phyloP scores from a whole-genome alignment of 495 filamentous ascomycete species.

The Alectoria sarmentosa region DNA sequence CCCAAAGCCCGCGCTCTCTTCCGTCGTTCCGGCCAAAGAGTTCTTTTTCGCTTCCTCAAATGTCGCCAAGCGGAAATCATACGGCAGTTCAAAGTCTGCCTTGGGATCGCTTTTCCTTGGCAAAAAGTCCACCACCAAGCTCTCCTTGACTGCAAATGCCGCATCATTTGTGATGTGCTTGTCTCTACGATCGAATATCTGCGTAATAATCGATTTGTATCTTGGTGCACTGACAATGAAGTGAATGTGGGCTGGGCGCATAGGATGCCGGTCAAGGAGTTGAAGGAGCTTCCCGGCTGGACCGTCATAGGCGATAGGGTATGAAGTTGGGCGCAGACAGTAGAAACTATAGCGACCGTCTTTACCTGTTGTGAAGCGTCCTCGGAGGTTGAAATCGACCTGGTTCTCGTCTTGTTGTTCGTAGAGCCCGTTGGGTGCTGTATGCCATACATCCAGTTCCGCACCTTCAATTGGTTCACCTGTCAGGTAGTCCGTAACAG shows the following conservation, averaged over 20 bases:
- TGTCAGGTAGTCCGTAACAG: conserved; percentile 49
- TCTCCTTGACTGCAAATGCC: conserved; percentile 75
- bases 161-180: conserved; percentile 57
- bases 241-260: conserved; percentile 79
- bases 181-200: conserved; percentile 64
- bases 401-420: conserved; percentile 70
- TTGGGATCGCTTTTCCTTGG: conserved; percentile 51
- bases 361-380: conserved; percentile 59
- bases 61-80: conserved; percentile 38
- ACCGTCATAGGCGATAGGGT: conserved; percentile 64
- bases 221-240: conserved; percentile 55
- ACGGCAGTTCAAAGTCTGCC: conserved; percentile 61
- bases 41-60: conserved; percentile 25
- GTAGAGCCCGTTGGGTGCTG: conserved; percentile 70
- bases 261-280: conserved; percentile 66
- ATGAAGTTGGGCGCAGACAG: conserved; percentile 61
- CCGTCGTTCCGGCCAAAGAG: conserved; percentile 28
- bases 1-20: conserved; percentile 2
- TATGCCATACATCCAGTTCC: conserved; percentile 69
- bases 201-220: conserved; percentile 59
- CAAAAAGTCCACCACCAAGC: conserved; percentile 59
- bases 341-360: conserved; percentile 61
- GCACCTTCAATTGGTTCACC: conserved; percentile 55
- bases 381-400: conserved; percentile 67
- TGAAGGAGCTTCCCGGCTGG: conserved; percentile 41